Evolutionary conservation across 2,329 filamentous ascomycete species (phyloP), one percentile per base, ranked within the genome.

Genomic region (Trichoderma harzianum): DNA sequence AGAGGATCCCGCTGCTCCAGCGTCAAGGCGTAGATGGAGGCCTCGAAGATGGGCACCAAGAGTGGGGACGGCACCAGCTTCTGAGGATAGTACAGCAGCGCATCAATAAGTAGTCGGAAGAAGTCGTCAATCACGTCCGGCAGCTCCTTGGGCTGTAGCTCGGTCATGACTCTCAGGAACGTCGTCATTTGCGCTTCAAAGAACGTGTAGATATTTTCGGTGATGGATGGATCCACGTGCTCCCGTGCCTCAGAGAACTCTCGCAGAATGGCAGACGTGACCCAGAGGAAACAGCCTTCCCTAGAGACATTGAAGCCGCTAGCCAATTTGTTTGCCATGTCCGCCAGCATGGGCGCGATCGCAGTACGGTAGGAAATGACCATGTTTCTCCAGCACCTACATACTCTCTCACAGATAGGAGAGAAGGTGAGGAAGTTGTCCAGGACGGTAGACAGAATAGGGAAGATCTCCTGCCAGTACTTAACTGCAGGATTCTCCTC

Each of bases 261-360:
- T 72, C 96, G 92, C 34, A 99, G 88, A 74, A 99, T 97, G 10
- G 95, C 94, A 75, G 95, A 93, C 2, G 95, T 98, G 1, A 96
- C 95, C 96, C 96, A 99, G n/a, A 99, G 86, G 86, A 99, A 99
- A 80, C 95, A 98, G 14, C 96, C 96, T 82, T 99, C 95, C 73
- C 91, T 89, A 12, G 95, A 98, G 21, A 89, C 87, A 70, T 92
- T 88, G 80, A 99, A 99, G 5, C 95, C 95, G 74, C 87, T 88
- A 1, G 93, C 93, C 71, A 99, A 88, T 81, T 95, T 97, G 76
- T 95, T 93, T 21, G 96, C 97, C 82, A 99, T 90, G 24, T 90
- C 88, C 1, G 93, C 92, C 58, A 99, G 87, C 60, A 99, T 84
- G 28, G 95, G 94, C 16, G 92, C 89, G 86, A 97, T 97, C 65